Percentiles rank a stretch among this genome's conserved stretches.
Conservation (phyloP, 2,329 filamentous ascomycete genomes). For the Colletotrichum endophyticum region DNA sequence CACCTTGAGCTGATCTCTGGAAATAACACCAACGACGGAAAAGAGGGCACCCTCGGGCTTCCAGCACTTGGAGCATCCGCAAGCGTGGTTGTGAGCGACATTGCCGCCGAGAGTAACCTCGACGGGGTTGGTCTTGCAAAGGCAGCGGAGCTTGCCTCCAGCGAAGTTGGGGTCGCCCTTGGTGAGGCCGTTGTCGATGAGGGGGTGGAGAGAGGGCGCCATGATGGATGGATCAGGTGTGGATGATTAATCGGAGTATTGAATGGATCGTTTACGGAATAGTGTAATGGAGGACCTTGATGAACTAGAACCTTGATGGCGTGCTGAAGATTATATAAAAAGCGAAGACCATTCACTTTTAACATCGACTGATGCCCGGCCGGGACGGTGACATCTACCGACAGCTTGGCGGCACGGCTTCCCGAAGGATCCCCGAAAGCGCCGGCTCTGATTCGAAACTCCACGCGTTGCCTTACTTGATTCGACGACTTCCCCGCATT, state of each 20-base stretch:
- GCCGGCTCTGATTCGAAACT: not conserved
- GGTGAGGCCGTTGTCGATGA: conserved; percentile 65
- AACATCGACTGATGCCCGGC: not conserved
- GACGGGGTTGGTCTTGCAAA: conserved; percentile 60
- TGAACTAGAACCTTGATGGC: conserved; percentile 8
- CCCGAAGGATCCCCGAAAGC: conserved; percentile 14
- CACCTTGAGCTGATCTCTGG: conserved; percentile 57
- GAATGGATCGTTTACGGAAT: not conserved
- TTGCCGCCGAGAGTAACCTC: conserved; percentile 62
- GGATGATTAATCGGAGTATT: not conserved
- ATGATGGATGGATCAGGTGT: conserved; percentile 23
- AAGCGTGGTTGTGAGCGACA: conserved; percentile 72
- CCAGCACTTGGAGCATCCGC: conserved; percentile 76
- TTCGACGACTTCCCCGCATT: conserved; percentile 15
- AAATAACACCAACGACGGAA: conserved; percentile 66
- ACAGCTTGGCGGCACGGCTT: conserved; percentile 2
- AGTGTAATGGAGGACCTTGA: not conserved
- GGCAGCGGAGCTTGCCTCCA: conserved; percentile 67
- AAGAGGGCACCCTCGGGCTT: conserved; percentile 69
- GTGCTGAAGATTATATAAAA: not conserved
- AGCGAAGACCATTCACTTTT: not conserved
- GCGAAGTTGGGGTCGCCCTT: conserved; percentile 59
- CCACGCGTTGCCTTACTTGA: not conserved
- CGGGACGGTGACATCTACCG: not conserved
- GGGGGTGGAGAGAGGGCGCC: conserved; percentile 61